phyloP scores from a whole-genome alignment of 352 stramenopile species.

The Phytopythium litorale region DNA sequence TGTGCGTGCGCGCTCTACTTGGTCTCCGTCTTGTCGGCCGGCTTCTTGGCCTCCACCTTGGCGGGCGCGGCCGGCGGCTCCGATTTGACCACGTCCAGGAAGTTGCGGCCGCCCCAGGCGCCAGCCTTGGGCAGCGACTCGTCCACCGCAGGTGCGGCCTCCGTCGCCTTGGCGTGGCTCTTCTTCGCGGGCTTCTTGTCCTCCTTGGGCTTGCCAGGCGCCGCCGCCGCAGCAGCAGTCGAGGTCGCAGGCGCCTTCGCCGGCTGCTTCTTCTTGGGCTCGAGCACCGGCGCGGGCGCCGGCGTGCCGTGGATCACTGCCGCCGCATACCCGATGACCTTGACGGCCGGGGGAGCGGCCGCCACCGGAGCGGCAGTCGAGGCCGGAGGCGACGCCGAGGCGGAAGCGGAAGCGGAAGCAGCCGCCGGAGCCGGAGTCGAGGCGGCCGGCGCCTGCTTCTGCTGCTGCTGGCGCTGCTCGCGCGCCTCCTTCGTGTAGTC shows the following conservation, averaged over 20 bases:
- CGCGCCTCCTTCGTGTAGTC: slow-evolving; percentile 87
- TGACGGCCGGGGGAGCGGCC: slow-evolving; percentile 18
- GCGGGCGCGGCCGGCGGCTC: slow-evolving; percentile 44
- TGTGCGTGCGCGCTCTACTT: slow-evolving; percentile 9
- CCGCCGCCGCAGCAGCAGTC: slow-evolving; percentile 17
- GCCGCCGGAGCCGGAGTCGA: slow-evolving; percentile 11
- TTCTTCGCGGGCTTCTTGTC: slow-evolving; percentile 47
- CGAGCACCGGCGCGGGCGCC: slow-evolving; percentile 26
- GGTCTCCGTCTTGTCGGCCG: slow-evolving; percentile 7
- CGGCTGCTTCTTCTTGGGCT: slow-evolving; percentile 55
- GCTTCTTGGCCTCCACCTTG: slow-evolving; percentile 23
- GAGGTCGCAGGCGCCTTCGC: slow-evolving; percentile 21
- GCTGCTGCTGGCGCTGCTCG: slow-evolving; percentile 55
- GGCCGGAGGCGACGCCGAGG: slow-evolving; percentile 4
- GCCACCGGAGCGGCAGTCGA: slow-evolving; percentile 14
- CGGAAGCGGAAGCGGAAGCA: slow-evolving; percentile 8
- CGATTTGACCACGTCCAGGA: slow-evolving; percentile 81
- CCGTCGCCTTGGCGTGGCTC: slow-evolving; percentile 18
- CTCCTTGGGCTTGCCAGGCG: slow-evolving; percentile 25
- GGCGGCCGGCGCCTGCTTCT: slow-evolving; percentile 23
- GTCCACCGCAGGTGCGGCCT: slow-evolving; percentile 22
- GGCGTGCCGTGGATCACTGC: slow-evolving; percentile 77
- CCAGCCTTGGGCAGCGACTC: slow-evolving; percentile 57
- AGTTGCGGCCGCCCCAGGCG: slow-evolving; percentile 79
- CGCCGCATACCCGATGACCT: slow-evolving; percentile 66